Evolutionary conservation across 495 filamentous ascomycete genomes (phyloP), one percentile per base, ranked within the genome.

Genomic region (Annulohypoxylon moriforme): DNA sequence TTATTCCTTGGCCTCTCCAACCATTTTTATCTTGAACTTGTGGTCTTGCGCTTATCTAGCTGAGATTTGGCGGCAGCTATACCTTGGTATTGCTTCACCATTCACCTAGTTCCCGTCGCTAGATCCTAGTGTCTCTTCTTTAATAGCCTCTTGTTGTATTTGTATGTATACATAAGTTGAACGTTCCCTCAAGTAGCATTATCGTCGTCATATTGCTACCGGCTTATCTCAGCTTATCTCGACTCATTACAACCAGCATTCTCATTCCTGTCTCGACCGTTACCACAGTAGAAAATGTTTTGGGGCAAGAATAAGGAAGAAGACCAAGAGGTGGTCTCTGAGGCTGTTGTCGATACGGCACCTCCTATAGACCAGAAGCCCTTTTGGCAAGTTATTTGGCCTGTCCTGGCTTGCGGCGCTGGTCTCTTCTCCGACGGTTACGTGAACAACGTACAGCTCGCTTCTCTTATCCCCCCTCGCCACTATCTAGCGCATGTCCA

Each of bases 351-450:
- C 52, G 68, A 67, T 14, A 50, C 31, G 24, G 49, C 56, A 29
- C 71, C 72, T 44, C 68, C 72, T 8, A 75, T 77, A 53, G 75
- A 74, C 60, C 69, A 71, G 64, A 77, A 79, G 61, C 71, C 76
- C 2, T 78, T 78, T 61, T 46, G 42, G 29, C 71, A 77, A 57
- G 75, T 72, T 3, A 75, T 82, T 22, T 70, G 81, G 69, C 85
- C 85, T 22, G 85, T 86, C 0, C 88, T 96, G 56, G 93, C 94
- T 52, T 97, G 94, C 72, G 94, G 94, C 65, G 92, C 94, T 44
- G 94, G 94, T 69, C 83, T 97, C 3, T 97, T 96, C 78, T 93
- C 92, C 16, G 94, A 97, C 78, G 94, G 94, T 11, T 97, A 97
- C 77, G 86, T 97, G 76, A 95, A 96, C 82, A 91, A 90, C 62